Percentiles rank a stretch among this genome's conserved stretches.
phyloP scores from a whole-genome alignment of 495 filamentous ascomycete genomes.

The Penicillium ucsense region DNA sequence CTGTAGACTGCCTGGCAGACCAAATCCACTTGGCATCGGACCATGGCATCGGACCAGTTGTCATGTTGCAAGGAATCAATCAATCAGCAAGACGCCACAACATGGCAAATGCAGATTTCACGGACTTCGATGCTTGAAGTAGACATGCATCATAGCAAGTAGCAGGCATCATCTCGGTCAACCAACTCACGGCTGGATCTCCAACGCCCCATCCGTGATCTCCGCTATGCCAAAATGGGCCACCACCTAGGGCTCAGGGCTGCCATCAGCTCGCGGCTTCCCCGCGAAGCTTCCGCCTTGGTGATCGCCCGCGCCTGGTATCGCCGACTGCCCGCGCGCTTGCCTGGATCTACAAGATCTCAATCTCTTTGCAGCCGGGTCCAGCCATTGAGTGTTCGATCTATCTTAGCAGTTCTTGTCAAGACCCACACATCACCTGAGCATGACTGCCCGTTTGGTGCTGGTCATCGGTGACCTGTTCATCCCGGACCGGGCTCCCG shows the following conservation, averaged over 20 bases:
- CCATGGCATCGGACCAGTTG: too few relatives aligned
- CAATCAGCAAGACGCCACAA: too few relatives aligned
- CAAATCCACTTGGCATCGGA: too few relatives aligned
- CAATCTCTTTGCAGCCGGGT: too few relatives aligned
- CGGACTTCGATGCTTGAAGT: too few relatives aligned
- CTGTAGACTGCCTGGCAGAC: too few relatives aligned
- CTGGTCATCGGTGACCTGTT: constrained; percentile 95
- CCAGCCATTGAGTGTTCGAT: constrained; percentile 11
- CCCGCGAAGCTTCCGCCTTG: constrained; percentile 24
- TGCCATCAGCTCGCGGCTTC: constrained; percentile 16
- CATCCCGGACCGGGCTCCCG: constrained; percentile 91
- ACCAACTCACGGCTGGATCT: too few relatives aligned
- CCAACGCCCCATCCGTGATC: background rate
- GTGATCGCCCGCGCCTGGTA: constrained; percentile 6
- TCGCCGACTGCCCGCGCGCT: background rate
- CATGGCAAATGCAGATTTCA: too few relatives aligned
- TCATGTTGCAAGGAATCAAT: too few relatives aligned
- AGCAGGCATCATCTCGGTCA: too few relatives aligned
- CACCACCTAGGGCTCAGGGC: constrained; percentile 25
- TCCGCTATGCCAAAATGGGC: constrained; percentile 1
- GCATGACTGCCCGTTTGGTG: constrained; percentile 73
- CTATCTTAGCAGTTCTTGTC: background rate
- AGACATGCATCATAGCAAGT: too few relatives aligned
- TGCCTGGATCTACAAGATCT: background rate
- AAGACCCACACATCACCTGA: constrained; percentile 12